Conservation (phyloP, 140 eudicot species). For the Flaveria floridana region DNA sequence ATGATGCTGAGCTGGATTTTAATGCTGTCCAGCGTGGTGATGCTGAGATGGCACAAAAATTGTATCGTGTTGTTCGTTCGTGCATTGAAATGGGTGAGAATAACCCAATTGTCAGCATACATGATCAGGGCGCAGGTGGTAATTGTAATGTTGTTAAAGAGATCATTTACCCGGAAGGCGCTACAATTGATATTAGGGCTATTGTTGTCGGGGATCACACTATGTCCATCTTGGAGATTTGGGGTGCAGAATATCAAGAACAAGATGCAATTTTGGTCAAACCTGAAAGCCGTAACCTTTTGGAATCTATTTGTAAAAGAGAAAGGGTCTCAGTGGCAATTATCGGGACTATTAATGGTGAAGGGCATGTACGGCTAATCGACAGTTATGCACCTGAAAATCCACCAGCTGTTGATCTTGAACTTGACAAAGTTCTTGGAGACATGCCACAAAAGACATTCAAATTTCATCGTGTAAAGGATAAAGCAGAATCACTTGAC, state of each 20-base stretch:
- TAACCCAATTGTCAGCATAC: conserved; percentile 85
- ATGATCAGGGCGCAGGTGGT: conserved; percentile 99
- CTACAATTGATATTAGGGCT: conserved; percentile 76
- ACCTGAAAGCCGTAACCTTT: conserved; percentile 56
- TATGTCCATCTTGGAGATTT: conserved; percentile 94
- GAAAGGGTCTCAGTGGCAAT: conserved; percentile 92
- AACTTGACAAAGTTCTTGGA: conserved; percentile 93
- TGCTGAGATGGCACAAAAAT: conserved; percentile 95
- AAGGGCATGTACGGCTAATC: conserved; percentile 59
- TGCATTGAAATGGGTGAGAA: conserved; percentile 91
- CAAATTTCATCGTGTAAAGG: conserved; percentile 59
- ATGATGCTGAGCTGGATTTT: conserved; percentile 88
- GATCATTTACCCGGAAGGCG: conserved; percentile 88
- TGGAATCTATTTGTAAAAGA: conserved; percentile 75
- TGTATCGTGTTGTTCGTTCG: conserved; percentile 91
- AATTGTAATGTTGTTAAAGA: conserved; percentile 95
- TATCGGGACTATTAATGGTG: conserved; percentile 74
- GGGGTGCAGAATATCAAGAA: conserved; percentile 98
- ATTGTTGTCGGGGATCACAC: conserved; percentile 93
- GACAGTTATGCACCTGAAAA: conserved; percentile 64
- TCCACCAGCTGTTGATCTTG: conserved; percentile 93
- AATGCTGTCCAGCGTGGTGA: conserved; percentile 98
- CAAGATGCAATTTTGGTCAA: conserved; percentile 94
- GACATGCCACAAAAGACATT: conserved; percentile 97
- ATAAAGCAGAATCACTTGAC: conserved; percentile 58